phyloP scores from a whole-genome alignment of 257 asterid species.

The Oldenlandia corymbosa region DNA sequence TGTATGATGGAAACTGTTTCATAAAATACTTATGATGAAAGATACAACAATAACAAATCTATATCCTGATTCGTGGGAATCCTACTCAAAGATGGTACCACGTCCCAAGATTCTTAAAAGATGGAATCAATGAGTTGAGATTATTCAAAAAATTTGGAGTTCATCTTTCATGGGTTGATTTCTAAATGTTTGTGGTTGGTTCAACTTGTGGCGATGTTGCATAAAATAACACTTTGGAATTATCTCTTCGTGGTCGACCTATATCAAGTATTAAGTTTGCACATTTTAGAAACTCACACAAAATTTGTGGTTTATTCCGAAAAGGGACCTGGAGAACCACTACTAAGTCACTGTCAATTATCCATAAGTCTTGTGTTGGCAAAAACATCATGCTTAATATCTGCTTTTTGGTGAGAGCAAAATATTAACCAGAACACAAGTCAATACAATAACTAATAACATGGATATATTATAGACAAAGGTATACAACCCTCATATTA shows the following conservation, averaged over 20 bases:
- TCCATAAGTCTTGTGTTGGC: constrained; percentile 42
- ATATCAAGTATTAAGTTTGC: constrained; percentile 41
- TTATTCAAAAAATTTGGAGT: constrained; percentile 65
- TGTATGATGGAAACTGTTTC: constrained; percentile 30
- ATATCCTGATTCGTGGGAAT: constrained; percentile 44
- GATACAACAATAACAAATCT: constrained; percentile 38
- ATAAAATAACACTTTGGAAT: constrained; percentile 30
- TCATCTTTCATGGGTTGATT: constrained; percentile 37
- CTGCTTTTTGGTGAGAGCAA: no score
- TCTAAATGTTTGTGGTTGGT: constrained; percentile 35
- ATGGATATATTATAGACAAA: no score
- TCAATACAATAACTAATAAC: no score
- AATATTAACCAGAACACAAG: no score
- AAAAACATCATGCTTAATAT: constrained; percentile 34
- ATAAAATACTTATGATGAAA: constrained; percentile 54
- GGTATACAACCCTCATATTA: no score
- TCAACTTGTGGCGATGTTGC: constrained; percentile 37
- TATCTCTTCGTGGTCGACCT: constrained; percentile 36
- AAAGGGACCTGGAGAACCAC: constrained; percentile 35
- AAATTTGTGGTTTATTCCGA: constrained; percentile 39
- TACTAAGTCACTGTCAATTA: constrained; percentile 18
- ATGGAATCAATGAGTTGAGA: constrained; percentile 32
- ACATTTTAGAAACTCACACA: constrained; percentile 41
- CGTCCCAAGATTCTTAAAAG: constrained; percentile 49
- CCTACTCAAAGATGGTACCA: constrained; percentile 82